A percentile compares a stretch with the other conserved stretches of the same genome.
Evolutionary conservation across 371 early-diverging fungal species (phyloP).

Genomic region (Mortierella sp.): DNA sequence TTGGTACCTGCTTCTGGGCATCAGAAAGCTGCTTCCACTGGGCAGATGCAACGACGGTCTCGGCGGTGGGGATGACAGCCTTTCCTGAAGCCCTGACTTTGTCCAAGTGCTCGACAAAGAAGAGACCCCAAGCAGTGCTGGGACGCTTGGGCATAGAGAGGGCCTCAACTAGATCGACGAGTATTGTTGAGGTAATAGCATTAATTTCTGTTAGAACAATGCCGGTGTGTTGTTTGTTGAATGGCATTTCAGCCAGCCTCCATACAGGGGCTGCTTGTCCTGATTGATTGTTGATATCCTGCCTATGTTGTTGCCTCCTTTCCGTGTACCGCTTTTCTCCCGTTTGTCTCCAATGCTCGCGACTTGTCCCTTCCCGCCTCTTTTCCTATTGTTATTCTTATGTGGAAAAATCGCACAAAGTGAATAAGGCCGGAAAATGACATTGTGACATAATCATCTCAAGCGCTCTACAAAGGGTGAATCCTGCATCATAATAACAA

Average conservation of each 20-base stretch:
- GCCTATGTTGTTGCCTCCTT: neutral
- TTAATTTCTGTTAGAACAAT: neutral
- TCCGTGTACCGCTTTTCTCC: neutral
- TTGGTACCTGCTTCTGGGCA: constrained; percentile 27
- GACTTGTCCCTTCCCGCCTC: neutral
- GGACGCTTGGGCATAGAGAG: constrained; percentile 64
- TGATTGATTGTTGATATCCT: neutral
- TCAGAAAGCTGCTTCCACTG: constrained; percentile 39
- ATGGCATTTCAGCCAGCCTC: neutral
- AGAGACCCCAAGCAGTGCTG: constrained; percentile 65
- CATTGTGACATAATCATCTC: neutral
- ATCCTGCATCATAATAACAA: neutral
- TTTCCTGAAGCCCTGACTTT: constrained; percentile 51
- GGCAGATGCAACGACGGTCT: constrained; percentile 24
- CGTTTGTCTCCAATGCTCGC: neutral
- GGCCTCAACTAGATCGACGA: constrained; percentile 19
- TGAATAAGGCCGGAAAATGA: neutral
- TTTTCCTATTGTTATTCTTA: neutral
- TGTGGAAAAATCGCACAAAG: neutral
- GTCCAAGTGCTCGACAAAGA: constrained; percentile 59
- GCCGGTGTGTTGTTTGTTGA: neutral
- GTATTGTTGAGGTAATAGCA: neutral
- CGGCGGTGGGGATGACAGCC: constrained; percentile 31
- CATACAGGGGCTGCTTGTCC: neutral
- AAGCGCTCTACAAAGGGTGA: neutral